phyloP scores from a whole-genome alignment of 169 alveolate species.

The Cryptosporidium viatorum region DNA sequence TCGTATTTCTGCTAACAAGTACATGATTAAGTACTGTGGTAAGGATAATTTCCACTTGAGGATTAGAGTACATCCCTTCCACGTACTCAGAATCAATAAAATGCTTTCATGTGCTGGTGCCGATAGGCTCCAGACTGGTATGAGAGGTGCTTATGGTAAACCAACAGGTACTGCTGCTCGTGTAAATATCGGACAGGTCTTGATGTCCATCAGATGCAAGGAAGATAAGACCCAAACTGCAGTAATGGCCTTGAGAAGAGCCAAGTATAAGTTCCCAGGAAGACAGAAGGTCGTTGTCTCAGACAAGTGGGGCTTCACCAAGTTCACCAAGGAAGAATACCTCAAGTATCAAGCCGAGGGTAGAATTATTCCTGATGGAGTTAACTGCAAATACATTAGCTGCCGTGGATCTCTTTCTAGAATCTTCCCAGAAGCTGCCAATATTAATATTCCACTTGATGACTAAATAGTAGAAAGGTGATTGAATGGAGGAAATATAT shows the following conservation, averaged over 20 bases:
- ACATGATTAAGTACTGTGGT: constrained; percentile 96
- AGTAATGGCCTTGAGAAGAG: constrained; percentile 96
- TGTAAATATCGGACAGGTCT: constrained; percentile 95
- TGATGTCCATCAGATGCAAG: constrained; percentile 94
- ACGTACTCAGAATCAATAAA: constrained; percentile 99
- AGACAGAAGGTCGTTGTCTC: constrained; percentile 97
- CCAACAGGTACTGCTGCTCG: constrained; percentile 97
- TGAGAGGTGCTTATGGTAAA: constrained; percentile 99
- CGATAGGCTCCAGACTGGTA: constrained; percentile 98
- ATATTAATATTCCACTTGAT: constrained; percentile 56
- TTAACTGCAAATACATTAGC: constrained; percentile 87
- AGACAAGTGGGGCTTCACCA: constrained; percentile 99
- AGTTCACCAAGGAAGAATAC: constrained; percentile 93
- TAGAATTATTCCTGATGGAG: constrained; percentile 91
- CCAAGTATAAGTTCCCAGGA: constrained; percentile 99
- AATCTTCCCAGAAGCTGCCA: constrained; percentile 74
- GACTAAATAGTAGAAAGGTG: constrained; percentile 8
- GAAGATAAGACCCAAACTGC: constrained; percentile 86
- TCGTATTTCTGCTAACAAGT: constrained; percentile 98
- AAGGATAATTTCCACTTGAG: constrained; percentile 98
- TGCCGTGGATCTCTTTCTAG: constrained; percentile 75
- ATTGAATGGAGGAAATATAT: constrained; percentile 18
- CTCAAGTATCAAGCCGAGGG: constrained; percentile 93
- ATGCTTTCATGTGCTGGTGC: constrained; percentile 99
- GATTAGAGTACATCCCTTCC: constrained; percentile 99